Evolutionary conservation across 257 asterid species (phyloP).

Genomic region (Dorcoceras hygrometricum): DNA sequence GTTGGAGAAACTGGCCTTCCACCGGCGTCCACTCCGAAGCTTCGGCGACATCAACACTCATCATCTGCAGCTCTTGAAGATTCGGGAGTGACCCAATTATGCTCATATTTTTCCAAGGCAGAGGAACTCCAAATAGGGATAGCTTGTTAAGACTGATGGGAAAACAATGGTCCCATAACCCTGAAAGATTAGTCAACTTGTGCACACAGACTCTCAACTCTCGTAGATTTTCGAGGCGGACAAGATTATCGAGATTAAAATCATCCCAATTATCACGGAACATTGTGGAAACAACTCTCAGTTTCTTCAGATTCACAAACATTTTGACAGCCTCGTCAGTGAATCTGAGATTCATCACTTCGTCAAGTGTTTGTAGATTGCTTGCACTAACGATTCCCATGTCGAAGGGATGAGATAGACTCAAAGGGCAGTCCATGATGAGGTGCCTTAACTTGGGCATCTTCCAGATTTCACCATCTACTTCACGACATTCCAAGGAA

Average conservation of each 20-base stretch:
- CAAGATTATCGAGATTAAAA: neutral
- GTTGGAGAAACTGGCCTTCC: slow-evolving; percentile 11
- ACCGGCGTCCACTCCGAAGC: slow-evolving; percentile 8
- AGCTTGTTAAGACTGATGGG: slow-evolving; percentile 2
- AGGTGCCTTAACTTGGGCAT: too few relatives aligned
- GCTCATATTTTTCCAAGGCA: neutral
- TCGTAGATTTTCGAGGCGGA: neutral
- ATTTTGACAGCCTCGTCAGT: neutral
- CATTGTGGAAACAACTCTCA: neutral
- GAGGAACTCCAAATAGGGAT: neutral
- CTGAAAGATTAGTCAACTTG: fast-evolving
- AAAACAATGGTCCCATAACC: neutral
- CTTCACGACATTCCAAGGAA: neutral
- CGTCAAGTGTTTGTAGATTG: too few relatives aligned
- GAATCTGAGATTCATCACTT: too few relatives aligned
- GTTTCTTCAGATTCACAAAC: neutral
- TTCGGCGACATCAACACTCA: too few relatives aligned
- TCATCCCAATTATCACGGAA: neutral
- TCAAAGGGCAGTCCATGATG: too few relatives aligned
- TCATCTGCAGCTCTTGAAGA: slow-evolving; percentile 9
- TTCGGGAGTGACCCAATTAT: neutral
- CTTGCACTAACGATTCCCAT: too few relatives aligned
- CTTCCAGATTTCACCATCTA: too few relatives aligned
- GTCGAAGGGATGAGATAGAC: too few relatives aligned
- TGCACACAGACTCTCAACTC: too few relatives aligned